A percentile compares a stretch with the other conserved stretches of the same genome.
These are phyloP conservation scores for Pontederia paniculata DNA, from an alignment of 176 grass and related monocot species.

Conservation along the genomic window DNA sequence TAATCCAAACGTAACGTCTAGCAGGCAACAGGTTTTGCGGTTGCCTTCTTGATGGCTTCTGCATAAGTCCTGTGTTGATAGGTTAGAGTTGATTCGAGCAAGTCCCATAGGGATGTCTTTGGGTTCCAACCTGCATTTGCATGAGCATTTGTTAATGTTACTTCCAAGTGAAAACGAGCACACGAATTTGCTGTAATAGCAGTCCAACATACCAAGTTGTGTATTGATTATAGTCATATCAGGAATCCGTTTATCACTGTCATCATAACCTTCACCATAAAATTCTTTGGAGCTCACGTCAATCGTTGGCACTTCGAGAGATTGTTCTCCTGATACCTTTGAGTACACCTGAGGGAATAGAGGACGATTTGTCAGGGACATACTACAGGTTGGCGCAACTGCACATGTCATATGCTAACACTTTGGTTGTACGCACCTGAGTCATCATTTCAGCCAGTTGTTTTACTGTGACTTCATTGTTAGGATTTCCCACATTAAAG, in stretches of 20 bases:
- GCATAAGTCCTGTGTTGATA: conserved; percentile 96
- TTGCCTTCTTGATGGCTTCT: conserved; percentile 64
- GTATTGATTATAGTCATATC: conserved; percentile 88
- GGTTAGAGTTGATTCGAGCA: conserved; percentile 79
- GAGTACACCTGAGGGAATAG: conserved; percentile 45
- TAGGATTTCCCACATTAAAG: conserved; percentile 88
- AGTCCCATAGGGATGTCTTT: conserved; percentile 76
- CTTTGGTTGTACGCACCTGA: conserved; percentile 27
- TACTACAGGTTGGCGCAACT: not conserved
- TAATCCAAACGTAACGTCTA: conserved; percentile 21
- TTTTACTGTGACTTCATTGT: conserved; percentile 91
- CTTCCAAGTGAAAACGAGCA: not conserved
- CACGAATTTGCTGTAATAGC: not conserved
- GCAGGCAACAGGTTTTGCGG: conserved; percentile 47
- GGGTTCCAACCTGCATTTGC: conserved; percentile 76
- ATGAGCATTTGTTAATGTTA: not conserved
- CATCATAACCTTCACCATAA: conserved; percentile 95
- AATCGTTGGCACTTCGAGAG: conserved; percentile 54
- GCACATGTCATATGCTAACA: not conserved
- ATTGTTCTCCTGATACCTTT: conserved; percentile 60
- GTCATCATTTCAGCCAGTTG: conserved; percentile 90
- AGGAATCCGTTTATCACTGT: conserved; percentile 83
- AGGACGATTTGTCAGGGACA: too few species aligned
- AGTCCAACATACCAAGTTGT: conserved; percentile 57
- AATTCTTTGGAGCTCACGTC: conserved; percentile 81